A percentile compares a stretch with the other conserved stretches of the same genome.
These are phyloP conservation scores for Pseudocercospora musae DNA, from an alignment of 2,329 filamentous ascomycete species.

Conservation along the genomic window DNA sequence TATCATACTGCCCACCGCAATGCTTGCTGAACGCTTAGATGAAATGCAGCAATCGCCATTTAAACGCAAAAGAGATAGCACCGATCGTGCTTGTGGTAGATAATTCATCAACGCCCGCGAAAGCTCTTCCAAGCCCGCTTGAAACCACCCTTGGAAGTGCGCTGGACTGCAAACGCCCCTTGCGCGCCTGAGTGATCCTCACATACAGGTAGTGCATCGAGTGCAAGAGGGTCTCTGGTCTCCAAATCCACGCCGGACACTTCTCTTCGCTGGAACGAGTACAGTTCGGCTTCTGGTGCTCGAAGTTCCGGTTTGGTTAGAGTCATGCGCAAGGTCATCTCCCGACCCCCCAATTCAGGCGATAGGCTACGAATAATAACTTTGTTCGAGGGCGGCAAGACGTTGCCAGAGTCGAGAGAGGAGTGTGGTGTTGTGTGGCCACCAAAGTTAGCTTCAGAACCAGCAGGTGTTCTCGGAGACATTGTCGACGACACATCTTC, in stretches of 20 bases:
- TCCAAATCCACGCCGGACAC: conserved; percentile 23
- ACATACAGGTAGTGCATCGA: conserved; percentile 50
- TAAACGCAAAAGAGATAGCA: not conserved
- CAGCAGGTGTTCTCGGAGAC: conserved; percentile 13
- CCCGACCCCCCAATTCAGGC: conserved; percentile 47
- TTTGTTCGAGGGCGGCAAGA: conserved; percentile 14
- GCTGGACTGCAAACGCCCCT: conserved; percentile 43
- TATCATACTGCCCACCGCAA: not conserved
- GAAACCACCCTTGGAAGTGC: conserved; percentile 20
- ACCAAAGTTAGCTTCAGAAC: conserved; percentile 5
- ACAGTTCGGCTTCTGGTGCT: conserved; percentile 67
- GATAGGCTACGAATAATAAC: conserved; percentile 14
- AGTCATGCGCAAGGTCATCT: conserved; percentile 97
- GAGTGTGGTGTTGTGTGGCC: conserved; percentile 27
- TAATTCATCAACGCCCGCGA: conserved; percentile 16
- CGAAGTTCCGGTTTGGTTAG: conserved; percentile 85
- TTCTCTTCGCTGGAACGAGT: conserved; percentile 47
- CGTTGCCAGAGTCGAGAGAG: conserved; percentile 37
- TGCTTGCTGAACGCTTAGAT: not conserved
- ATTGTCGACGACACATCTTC: conserved; percentile 7
- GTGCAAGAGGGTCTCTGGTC: conserved; percentile 51
- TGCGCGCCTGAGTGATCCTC: conserved; percentile 38
- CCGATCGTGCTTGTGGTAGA: not conserved
- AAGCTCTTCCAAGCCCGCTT: conserved; percentile 29
- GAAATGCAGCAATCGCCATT: not conserved